A percentile compares a stretch with the other conserved stretches of the same genome.
Evolutionary conservation across 148 eudicot genomes (phyloP).

Genomic region (Heliosperma pusillum): DNA sequence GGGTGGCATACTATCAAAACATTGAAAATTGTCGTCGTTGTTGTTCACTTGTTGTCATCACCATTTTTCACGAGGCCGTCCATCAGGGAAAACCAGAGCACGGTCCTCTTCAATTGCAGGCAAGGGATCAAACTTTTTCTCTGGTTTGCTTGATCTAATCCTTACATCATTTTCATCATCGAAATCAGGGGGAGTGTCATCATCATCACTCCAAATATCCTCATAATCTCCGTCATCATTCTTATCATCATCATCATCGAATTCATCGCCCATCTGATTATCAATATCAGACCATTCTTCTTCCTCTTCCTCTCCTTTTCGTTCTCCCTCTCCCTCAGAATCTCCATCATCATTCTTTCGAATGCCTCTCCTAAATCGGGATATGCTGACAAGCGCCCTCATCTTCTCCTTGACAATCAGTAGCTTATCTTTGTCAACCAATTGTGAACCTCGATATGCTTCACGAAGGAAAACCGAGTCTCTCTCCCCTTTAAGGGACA

Average conservation of each 20-base stretch:
- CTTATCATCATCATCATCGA: slow-evolving; percentile 37
- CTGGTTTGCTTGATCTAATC: slow-evolving; percentile 35
- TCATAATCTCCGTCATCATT: slow-evolving; percentile 38
- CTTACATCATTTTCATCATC: slow-evolving; percentile 48
- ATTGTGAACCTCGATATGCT: slow-evolving; percentile 78
- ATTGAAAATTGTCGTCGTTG: background rate
- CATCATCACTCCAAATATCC: slow-evolving; percentile 70
- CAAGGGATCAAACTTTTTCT: slow-evolving; percentile 29
- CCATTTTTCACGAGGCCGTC: slow-evolving; percentile 94
- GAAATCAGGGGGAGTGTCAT: slow-evolving; percentile 79
- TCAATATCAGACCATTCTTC: slow-evolving; percentile 87
- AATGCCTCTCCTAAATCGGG: slow-evolving; percentile 49
- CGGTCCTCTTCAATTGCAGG: slow-evolving; percentile 43
- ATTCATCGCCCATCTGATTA: slow-evolving; percentile 40
- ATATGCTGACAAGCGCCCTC: slow-evolving; percentile 71
- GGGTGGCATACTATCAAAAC: background rate
- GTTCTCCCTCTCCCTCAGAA: slow-evolving; percentile 51
- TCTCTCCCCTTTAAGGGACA: slow-evolving; percentile 88
- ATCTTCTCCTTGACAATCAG: slow-evolving; percentile 88
- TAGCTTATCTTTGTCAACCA: slow-evolving; percentile 74
- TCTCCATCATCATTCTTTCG: slow-evolving; percentile 32
- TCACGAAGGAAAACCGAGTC: slow-evolving; percentile 96
- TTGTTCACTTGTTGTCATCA: slow-evolving; percentile 24
- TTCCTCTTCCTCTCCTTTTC: slow-evolving; percentile 46
- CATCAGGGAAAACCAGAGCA: slow-evolving; percentile 74